Conservation (phyloP, 2,329 filamentous ascomycete species). For the Pyrenophora tritici-repentis region DNA sequence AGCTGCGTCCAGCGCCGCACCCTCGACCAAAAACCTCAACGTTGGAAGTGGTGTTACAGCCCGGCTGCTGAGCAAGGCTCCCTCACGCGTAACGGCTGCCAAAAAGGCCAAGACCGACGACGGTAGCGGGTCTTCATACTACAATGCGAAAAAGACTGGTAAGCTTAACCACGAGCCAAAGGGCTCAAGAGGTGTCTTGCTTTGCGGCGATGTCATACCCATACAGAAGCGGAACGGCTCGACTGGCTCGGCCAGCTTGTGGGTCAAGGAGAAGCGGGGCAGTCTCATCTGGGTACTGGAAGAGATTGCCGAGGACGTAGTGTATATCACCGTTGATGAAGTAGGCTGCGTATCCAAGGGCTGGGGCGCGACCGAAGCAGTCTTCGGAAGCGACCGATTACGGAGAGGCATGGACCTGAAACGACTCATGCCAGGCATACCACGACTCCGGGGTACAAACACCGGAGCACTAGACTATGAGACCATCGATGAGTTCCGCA, state of each 20-base stretch:
- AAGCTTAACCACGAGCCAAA: conserved; percentile 69
- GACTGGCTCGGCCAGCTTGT: conserved; percentile 89
- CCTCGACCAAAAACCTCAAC: conserved; percentile 55
- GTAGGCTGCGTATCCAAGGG: conserved; percentile 73
- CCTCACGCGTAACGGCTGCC: conserved; percentile 59
- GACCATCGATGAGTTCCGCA: conserved; percentile 70
- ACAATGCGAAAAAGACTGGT: conserved; percentile 57
- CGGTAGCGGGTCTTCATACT: conserved; percentile 56
- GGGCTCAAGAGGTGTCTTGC: conserved; percentile 83
- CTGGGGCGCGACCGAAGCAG: conserved; percentile 76
- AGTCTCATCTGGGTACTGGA: conserved; percentile 97
- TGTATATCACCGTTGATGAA: conserved; percentile 75
- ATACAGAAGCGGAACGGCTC: conserved; percentile 95
- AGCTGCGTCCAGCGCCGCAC: conserved; percentile 44
- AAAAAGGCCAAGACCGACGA: conserved; percentile 70
- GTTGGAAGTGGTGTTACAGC: conserved; percentile 87
- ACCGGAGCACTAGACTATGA: conserved; percentile 79
- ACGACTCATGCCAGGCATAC: conserved; percentile 79
- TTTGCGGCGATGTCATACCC: conserved; percentile 97
- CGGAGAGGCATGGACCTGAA: conserved; percentile 74
- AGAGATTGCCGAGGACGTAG: conserved; percentile 94
- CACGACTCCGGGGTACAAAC: conserved; percentile 73
- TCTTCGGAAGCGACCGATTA: conserved; percentile 78
- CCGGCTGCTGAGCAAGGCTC: conserved; percentile 81
- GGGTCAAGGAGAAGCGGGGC: conserved; percentile 96